Percentiles rank a stretch among this genome's conserved stretches.
phyloP scores from a whole-genome alignment of 2,329 filamentous ascomycete genomes.

The Diaporthe longicolla region DNA sequence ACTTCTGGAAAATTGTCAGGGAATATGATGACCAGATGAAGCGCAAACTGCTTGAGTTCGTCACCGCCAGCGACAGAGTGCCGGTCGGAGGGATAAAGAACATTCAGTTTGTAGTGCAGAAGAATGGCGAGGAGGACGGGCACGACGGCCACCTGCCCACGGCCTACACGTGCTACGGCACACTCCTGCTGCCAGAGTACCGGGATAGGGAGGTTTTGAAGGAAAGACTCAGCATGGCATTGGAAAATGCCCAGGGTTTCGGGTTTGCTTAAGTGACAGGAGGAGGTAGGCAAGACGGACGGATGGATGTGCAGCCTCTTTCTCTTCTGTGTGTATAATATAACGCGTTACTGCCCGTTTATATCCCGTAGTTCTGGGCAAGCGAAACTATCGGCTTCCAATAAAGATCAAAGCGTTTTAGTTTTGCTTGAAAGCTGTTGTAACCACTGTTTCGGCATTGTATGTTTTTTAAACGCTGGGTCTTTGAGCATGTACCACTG shows the following conservation, averaged over 20 bases:
- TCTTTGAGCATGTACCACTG: no score
- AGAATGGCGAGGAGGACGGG: slow-evolving; percentile 75
- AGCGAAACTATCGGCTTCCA: neutral
- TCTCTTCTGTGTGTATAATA: slow-evolving; percentile 10
- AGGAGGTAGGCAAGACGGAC: neutral
- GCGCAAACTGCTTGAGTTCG: slow-evolving; percentile 87
- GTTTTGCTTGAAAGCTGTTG: neutral
- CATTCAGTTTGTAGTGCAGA: slow-evolving; percentile 86
- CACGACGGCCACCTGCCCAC: slow-evolving; percentile 78
- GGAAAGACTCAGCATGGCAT: slow-evolving; percentile 84
- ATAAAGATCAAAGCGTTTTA: neutral
- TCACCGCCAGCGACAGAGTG: slow-evolving; percentile 91
- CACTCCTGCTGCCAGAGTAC: slow-evolving; percentile 88
- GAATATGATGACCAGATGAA: slow-evolving; percentile 78
- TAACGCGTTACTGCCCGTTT: neutral
- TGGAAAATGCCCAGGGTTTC: slow-evolving; percentile 92
- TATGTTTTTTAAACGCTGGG: no score
- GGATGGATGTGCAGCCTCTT: neutral
- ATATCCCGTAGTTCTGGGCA: neutral
- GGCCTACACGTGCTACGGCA: slow-evolving; percentile 94
- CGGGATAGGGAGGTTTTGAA: slow-evolving; percentile 76
- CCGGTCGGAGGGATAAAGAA: slow-evolving; percentile 88
- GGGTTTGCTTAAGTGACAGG: slow-evolving; percentile 71
- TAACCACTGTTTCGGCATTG: no score
- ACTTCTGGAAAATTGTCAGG: slow-evolving; percentile 89